Percentiles rank a stretch among this genome's conserved stretches.
Evolutionary conservation across 176 grass and related monocot species (phyloP).

Genomic region (Bothriochloa decipiens): DNA sequence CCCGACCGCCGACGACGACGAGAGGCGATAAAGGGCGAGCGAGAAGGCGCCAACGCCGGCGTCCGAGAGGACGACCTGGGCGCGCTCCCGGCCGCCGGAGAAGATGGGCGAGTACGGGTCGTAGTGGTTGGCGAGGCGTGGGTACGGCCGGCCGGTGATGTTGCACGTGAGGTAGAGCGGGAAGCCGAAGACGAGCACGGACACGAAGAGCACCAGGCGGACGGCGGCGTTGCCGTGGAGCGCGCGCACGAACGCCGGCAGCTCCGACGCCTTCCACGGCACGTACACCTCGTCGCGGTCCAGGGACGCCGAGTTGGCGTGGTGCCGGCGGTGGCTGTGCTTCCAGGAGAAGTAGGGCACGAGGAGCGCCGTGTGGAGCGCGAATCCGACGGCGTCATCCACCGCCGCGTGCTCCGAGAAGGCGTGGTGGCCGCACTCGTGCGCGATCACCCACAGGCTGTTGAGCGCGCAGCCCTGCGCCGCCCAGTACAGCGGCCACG

Average conservation of each 20-base stretch:
- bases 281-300: not conserved
- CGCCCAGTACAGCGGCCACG: not conserved
- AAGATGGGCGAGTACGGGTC: constrained; percentile 45
- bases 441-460: not conserved
- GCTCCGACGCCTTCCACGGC: not conserved
- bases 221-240: constrained; percentile 39
- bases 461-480: not conserved
- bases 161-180: constrained; percentile 60
- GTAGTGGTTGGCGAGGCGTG: constrained; percentile 57
- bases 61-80: constrained; percentile 53
- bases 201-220: not conserved
- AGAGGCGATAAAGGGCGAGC: not conserved
- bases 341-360: not conserved
- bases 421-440: not conserved
- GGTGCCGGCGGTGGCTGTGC: not conserved
- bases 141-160: constrained; percentile 56
- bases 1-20: not conserved
- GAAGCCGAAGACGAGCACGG: constrained; percentile 55
- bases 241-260: constrained; percentile 7
- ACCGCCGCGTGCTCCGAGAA: not conserved
- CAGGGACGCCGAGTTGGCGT: not conserved
- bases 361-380: not conserved
- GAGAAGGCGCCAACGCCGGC: constrained; percentile 32
- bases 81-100: constrained; percentile 11
- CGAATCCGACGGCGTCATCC: not conserved